Conservation (phyloP, 441 rosid species). For the Capsella rubella region DNA sequence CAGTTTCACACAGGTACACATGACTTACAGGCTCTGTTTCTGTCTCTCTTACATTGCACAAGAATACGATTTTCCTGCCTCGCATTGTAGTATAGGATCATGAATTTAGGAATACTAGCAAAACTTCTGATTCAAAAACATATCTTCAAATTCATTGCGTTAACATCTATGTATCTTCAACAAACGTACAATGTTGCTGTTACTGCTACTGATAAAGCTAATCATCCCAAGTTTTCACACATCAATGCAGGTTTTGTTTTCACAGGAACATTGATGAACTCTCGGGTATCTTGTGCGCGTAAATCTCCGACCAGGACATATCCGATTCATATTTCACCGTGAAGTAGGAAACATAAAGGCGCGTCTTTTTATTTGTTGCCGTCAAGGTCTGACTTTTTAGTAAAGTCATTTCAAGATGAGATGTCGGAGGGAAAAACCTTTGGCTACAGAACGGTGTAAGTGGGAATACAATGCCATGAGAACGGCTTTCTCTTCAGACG, state of each 20-base stretch:
- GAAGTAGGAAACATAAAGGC: conserved; percentile 21
- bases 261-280: conserved; percentile 31
- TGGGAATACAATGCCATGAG: conserved; percentile 34
- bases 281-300: background rate
- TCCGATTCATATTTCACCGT: conserved; percentile 8
- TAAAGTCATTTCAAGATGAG: conserved; percentile 22
- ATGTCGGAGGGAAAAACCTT: conserved; percentile 28
- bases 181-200: background rate
- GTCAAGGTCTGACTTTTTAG: conserved; percentile 23
- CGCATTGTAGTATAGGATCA: background rate
- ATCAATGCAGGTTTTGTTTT: conserved; percentile 33
- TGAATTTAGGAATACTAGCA: background rate
- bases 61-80: background rate
- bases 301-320: conserved; percentile 2
- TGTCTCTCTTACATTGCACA: conserved; percentile 1
- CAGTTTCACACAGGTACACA: conserved; percentile 36
- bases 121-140: background rate
- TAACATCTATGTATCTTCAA: conserved; percentile 15
- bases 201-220: conserved; percentile 14
- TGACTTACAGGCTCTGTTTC: conserved; percentile 28
- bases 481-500: conserved; percentile 25
- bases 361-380: background rate
- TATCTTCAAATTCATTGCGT: background rate
- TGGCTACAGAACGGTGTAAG: conserved; percentile 10
- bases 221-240: conserved; percentile 13